Conservation (phyloP, 2,329 filamentous ascomycete genomes). For the Daldinia sp. region DNA sequence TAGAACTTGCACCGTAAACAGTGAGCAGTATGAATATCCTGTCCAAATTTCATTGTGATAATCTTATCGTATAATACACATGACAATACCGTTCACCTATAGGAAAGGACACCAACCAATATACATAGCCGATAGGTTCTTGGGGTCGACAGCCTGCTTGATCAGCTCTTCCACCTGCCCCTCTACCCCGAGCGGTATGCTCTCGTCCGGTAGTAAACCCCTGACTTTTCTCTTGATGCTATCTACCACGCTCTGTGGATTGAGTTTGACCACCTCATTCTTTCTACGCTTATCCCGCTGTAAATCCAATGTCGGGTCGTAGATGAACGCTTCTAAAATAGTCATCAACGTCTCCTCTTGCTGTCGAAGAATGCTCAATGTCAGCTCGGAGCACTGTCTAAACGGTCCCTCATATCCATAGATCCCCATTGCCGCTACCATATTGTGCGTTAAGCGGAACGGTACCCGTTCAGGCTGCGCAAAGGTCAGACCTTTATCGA, state of each 20-base stretch:
- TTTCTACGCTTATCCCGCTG: slow-evolving; percentile 76
- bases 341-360: slow-evolving; percentile 98
- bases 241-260: slow-evolving; percentile 83
- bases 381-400: slow-evolving; percentile 89
- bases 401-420: slow-evolving; percentile 96
- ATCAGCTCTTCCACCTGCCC: slow-evolving; percentile 98
- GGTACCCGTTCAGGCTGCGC: slow-evolving; percentile 94
- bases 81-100: slow-evolving; percentile 47
- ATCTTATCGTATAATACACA: not conserved
- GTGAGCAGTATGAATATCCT: not conserved
- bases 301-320: slow-evolving; percentile 95
- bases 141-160: slow-evolving; percentile 82
- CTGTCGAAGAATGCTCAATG: slow-evolving; percentile 83
- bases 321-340: slow-evolving; percentile 94
- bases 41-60: not conserved
- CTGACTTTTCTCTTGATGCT: slow-evolving; percentile 88
- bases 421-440: slow-evolving; percentile 96
- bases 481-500: slow-evolving; percentile 97
- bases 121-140: slow-evolving; percentile 91
- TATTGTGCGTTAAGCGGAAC: slow-evolving; percentile 97
- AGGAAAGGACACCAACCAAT: slow-evolving; percentile 86
- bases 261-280: slow-evolving; percentile 62
- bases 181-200: slow-evolving; percentile 92
- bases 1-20: not conserved
- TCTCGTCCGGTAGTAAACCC: slow-evolving; percentile 86